These are phyloP conservation scores for Paraconiothyrium sp. DNA, from an alignment of 2,329 filamentous ascomycete species.

Conservation along the genomic window DNA sequence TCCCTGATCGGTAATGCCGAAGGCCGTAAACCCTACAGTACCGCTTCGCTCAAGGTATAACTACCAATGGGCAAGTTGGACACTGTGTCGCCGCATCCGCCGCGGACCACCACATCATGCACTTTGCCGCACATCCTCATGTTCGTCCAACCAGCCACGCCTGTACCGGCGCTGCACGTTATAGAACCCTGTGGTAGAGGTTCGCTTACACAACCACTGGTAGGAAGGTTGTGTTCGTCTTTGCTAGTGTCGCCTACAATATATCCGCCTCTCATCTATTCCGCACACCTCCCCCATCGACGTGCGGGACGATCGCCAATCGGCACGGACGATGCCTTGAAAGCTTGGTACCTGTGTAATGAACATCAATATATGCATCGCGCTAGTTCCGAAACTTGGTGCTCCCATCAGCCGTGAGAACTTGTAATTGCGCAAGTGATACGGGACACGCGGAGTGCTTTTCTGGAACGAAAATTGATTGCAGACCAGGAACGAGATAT, in stretches of 20 bases:
- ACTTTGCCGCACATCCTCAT: background rate
- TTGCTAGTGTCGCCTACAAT: constrained; percentile 33
- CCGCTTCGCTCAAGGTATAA: background rate
- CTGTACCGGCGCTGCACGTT: background rate
- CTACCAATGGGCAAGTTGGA: background rate
- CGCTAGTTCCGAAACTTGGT: constrained; percentile 27
- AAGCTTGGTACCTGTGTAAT: constrained; percentile 35
- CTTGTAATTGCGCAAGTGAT: constrained; percentile 24
- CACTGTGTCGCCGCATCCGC: background rate
- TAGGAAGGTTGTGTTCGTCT: constrained; percentile 22
- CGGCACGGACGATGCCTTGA: constrained; percentile 29
- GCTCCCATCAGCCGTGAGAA: constrained; percentile 31
- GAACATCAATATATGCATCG: constrained; percentile 44
- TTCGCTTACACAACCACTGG: constrained; percentile 33
- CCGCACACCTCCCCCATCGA: constrained; percentile 36
- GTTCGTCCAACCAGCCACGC: background rate
- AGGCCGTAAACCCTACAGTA: background rate
- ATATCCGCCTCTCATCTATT: constrained; percentile 40
- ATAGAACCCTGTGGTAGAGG: constrained; percentile 17
- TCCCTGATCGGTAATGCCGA: background rate
- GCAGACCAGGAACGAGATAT: constrained; percentile 21
- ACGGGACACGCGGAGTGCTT: constrained; percentile 34
- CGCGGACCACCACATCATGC: background rate
- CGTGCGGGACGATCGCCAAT: constrained; percentile 34
- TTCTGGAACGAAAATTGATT: constrained; percentile 36